Conservation (phyloP, 306 rosid genomes). For the Mimosa pudica region DNA sequence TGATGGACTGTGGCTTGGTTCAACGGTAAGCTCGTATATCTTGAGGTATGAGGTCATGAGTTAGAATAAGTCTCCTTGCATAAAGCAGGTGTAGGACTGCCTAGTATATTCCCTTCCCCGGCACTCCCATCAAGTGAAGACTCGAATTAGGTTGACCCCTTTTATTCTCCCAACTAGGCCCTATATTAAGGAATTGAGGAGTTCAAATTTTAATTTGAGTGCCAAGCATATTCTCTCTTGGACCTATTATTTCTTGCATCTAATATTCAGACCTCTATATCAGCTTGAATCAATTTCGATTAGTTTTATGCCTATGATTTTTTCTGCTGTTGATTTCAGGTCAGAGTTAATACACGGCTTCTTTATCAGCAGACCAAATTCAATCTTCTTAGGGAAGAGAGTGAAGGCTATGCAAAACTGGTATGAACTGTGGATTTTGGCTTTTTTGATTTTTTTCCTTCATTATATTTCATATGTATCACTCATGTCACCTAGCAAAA, state of each 20-base stretch:
- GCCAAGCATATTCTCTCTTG: slow-evolving; percentile 13
- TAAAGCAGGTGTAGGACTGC: too few relatives aligned
- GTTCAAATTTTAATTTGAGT: not conserved
- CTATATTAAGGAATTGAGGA: too few relatives aligned
- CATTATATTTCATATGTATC: slow-evolving; percentile 17
- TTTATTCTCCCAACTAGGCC: too few relatives aligned
- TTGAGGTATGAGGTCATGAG: too few relatives aligned
- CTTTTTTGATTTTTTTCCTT: slow-evolving; percentile 4
- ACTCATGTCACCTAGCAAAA: not conserved
- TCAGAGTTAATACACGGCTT: slow-evolving; percentile 96
- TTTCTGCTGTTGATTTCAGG: slow-evolving; percentile 58
- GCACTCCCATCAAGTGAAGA: too few relatives aligned
- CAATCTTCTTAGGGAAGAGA: slow-evolving; percentile 97
- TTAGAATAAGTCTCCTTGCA: too few relatives aligned
- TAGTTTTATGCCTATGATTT: slow-evolving; percentile 24
- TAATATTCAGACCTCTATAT: slow-evolving; percentile 2
- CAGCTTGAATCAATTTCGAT: slow-evolving; percentile 4
- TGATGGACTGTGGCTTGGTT: too few relatives aligned
- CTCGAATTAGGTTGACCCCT: too few relatives aligned
- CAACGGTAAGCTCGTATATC: too few relatives aligned
- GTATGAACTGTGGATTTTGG: slow-evolving; percentile 46
- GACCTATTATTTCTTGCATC: slow-evolving; percentile 26
- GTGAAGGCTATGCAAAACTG: slow-evolving; percentile 99
- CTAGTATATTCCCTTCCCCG: too few relatives aligned
- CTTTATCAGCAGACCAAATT: slow-evolving; percentile 98